Percentiles rank a stretch among this genome's conserved stretches.
phyloP scores from a whole-genome alignment of 202 grass and related monocot species.

The Setaria italica region DNA sequence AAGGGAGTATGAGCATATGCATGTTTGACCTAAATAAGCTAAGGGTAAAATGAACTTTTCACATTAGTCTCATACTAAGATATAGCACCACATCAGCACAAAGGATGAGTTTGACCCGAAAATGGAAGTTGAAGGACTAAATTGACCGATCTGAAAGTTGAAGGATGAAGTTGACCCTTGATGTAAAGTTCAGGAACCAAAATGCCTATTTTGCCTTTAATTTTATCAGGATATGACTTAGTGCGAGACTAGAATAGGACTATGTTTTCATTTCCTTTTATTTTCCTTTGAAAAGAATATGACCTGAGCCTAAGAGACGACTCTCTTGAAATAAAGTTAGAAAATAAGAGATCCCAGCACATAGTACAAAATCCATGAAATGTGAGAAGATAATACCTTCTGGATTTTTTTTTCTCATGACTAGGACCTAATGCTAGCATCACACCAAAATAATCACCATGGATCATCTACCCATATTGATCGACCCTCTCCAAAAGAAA shows the following conservation, averaged over 20 bases:
- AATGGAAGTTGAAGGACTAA: too few relatives aligned
- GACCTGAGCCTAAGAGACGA: neutral
- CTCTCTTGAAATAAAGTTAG: neutral
- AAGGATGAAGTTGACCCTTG: too few relatives aligned
- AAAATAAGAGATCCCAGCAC: neutral
- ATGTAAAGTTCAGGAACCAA: too few relatives aligned
- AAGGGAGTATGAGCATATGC: too few relatives aligned
- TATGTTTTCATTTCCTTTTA: neutral
- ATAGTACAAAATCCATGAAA: neutral
- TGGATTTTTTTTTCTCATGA: neutral
- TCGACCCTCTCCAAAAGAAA: neutral
- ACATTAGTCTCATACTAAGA: too few relatives aligned
- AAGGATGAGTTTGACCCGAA: too few relatives aligned
- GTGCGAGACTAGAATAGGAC: neutral
- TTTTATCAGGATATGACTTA: neutral
- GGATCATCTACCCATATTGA: neutral
- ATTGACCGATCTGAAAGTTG: too few relatives aligned
- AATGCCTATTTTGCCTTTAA: neutral
- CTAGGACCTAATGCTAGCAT: neutral
- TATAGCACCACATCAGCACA: too few relatives aligned
- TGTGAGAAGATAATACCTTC: neutral
- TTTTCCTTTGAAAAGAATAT: neutral
- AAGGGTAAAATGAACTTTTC: too few relatives aligned
- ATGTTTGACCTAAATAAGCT: too few relatives aligned
- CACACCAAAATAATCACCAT: neutral